phyloP scores from a whole-genome alignment of 805 yeast genomes.

The Lipomyces oligophaga region DNA sequence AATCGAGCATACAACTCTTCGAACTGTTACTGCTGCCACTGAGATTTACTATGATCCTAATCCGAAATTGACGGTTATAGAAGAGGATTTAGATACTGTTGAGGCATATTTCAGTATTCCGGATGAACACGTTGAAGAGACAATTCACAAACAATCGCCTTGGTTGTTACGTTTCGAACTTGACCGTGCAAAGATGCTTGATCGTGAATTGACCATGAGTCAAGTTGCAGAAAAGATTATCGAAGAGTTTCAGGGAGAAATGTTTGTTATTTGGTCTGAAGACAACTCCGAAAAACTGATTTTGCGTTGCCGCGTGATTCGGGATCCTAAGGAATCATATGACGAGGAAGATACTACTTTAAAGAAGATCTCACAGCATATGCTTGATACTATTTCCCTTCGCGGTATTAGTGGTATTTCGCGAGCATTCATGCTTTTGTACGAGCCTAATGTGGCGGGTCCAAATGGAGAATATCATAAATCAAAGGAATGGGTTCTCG shows the following conservation, averaged over 20 bases:
- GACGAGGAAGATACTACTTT: constrained; percentile 97
- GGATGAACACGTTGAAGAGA: constrained; percentile 94
- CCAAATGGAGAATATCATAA: constrained; percentile 82
- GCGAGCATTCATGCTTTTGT: constrained; percentile 64
- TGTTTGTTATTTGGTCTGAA: constrained; percentile 98
- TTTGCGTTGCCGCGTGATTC: constrained; percentile 96
- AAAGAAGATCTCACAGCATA: constrained; percentile 90
- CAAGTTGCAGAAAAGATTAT: constrained; percentile 96
- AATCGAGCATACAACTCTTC: constrained; percentile 91
- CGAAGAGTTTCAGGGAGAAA: constrained; percentile 87
- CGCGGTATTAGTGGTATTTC: constrained; percentile 94
- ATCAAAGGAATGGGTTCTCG: constrained; percentile 95
- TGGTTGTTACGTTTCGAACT: constrained; percentile 95
- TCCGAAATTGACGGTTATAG: constrained; percentile 93
- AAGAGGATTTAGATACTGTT: constrained; percentile 94
- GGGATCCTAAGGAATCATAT: constrained; percentile 90
- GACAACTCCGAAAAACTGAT: constrained; percentile 96
- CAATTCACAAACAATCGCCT: constrained; percentile 92
- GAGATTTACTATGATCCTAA: constrained; percentile 98
- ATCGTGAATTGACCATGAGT: constrained; percentile 95
- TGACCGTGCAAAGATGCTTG: constrained; percentile 98
- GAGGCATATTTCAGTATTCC: constrained; percentile 97
- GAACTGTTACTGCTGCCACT: constrained; percentile 93
- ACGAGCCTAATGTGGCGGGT: constrained; percentile 43
- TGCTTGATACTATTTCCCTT: constrained; percentile 89